Base-by-base conservation (phyloP, 192 early-diverging fungal species). In the Rhizoclosmatium sp. region DNA sequence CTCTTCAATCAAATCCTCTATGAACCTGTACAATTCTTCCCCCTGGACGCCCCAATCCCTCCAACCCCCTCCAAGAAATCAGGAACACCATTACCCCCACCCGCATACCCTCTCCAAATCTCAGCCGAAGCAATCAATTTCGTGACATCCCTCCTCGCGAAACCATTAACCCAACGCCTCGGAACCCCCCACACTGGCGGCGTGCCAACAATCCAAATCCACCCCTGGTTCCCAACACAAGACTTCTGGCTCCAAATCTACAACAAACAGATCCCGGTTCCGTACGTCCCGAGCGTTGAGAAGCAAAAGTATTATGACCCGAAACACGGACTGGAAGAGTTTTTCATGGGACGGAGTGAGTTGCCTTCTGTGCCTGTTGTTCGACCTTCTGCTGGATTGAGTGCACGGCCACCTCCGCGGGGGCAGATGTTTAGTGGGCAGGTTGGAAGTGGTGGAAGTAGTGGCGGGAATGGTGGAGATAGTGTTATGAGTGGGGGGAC, bases 211-310 rank as follows among this genome's bases (percentile, higher is more conserved):
- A 79, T 99, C 41, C 90, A 91, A 68, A 75, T 66, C 0, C 96
- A 98, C 68, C 91, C 94, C 46, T 97, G 92, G 85, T 95, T 99
- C 67, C 78, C 83, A 7, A 79, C 84, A 41, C 86, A 93, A 51
- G 90, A 94, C 47, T 31, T 31, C 31, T 98, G 96, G 96, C 81
- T 84, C 21, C 81, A 81, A 46, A 84, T 98, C 41, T 91, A 92
- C 40, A 75, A 84, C 12, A 95, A 93, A 82, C 83, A 92, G 74
- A 82, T 91, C 0, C 75, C 78, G 3, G 94, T 97, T 41, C 94
- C 95, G 7, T 98, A 97, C 81, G 82, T 89, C 7, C 97, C 97
- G 58, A 31, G 31, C 31, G 41, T 74, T 19, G 39, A 23, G 12
- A 49, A 76, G 41, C 56, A 58, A n/a, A 83, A 85, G 42, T 93